A percentile compares a stretch with the other conserved stretches of the same genome.
phyloP scores from a whole-genome alignment of 2,329 filamentous ascomycete genomes.

The Xylaria sp. region DNA sequence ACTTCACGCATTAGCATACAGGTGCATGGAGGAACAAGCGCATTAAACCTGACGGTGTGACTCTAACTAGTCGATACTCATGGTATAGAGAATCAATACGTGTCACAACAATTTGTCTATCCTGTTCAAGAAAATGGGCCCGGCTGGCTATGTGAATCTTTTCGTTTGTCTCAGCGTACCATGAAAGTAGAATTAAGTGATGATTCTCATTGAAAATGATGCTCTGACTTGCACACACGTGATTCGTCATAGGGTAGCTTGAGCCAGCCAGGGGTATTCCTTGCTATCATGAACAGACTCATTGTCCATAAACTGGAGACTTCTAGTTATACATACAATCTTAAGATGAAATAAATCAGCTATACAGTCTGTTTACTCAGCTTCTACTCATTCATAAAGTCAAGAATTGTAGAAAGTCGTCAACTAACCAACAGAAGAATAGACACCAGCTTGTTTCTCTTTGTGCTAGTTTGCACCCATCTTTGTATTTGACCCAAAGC shows the following conservation, averaged over 20 bases:
- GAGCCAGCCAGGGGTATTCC: not conserved
- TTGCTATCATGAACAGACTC: not conserved
- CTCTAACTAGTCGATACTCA: not conserved
- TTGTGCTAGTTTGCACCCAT: not conserved
- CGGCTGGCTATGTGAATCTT: not conserved
- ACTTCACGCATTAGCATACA: slow-evolving; percentile 2
- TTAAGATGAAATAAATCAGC: not conserved
- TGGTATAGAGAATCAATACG: slow-evolving; percentile 5
- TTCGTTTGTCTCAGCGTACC: not conserved
- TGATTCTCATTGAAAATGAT: not conserved
- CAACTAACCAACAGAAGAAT: not conserved
- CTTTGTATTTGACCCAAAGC: not conserved
- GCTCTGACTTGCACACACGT: no score
- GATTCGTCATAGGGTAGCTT: not conserved
- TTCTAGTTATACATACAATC: not conserved
- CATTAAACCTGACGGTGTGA: not conserved
- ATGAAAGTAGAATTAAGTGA: not conserved
- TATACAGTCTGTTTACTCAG: not conserved
- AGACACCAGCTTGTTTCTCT: not conserved
- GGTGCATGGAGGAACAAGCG: not conserved
- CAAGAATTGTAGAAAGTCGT: not conserved
- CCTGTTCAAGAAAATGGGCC: not conserved
- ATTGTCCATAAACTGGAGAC: no score
- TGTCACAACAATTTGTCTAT: not conserved
- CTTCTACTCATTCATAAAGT: not conserved